Base-by-base conservation (phyloP, 805 yeast species). In the Nakazawaea laoshanensis region DNA sequence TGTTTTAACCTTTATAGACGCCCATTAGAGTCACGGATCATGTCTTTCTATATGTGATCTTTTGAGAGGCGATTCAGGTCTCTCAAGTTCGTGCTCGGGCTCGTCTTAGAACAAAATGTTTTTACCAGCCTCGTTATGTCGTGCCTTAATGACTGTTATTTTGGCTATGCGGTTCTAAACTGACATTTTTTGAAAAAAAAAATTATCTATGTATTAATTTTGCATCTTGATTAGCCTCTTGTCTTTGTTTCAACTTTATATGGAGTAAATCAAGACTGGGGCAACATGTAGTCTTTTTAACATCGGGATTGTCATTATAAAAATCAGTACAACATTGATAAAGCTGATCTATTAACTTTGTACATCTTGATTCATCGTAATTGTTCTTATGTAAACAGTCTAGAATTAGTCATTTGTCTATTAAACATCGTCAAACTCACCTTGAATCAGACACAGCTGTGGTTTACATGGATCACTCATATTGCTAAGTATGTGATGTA, bases 61-160 rank as follows among this genome's bases (percentile, higher is more conserved):
- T 48, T 48, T 45, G 42, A 55, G 60, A 53, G 61, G 52, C 33
- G 29, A 23, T 34, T n/a, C n/a, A n/a, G n/a, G 57, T 65, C 56
- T 19, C 17, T 13, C 21, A 53, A 42, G 61, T 70, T 70, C 84
- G 94, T 83, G 94, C 94, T 83, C 88, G 92, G 92, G 92, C 82
- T 23, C 14, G 83, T 82, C 92, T 81, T 70, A 83, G 88, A 83
- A 59, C 37, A 61, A 74, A 48, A 62, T 31, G 42, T 37, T 67
- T 57, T 53, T 53, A 57, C 66, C 67, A 72, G 71, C 68, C 66
- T 50, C 18, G 30, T 57, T 59, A 16, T 65, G 78, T 65, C 79
- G 77, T 62, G 70, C 67, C 26, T 19, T 15, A 18, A 19, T 13
- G 64, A 59, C 40, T 38, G 42, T n/a, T 63, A 59, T 64, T 51